Evolutionary conservation across 768 basidiomycete species (phyloP).

Genomic region (Trametes punicea): DNA sequence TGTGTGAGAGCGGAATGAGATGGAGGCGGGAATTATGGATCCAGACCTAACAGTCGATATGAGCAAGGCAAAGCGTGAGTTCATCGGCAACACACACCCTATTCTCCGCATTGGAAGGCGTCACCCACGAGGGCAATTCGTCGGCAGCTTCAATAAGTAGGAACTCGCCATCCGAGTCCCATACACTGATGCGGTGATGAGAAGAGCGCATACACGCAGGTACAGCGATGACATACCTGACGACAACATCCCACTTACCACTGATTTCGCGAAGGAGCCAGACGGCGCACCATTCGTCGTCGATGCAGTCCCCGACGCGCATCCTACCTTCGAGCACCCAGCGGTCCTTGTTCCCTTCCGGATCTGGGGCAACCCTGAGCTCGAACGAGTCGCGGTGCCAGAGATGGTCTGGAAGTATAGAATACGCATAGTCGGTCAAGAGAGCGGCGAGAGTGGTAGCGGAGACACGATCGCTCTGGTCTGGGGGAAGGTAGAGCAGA

Average conservation of each 20-base stretch:
- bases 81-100: conserved; percentile 58
- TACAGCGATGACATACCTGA: conserved; percentile 53
- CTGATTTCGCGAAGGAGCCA: conserved; percentile 84
- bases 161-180: conserved; percentile 94
- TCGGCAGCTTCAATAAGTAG: conserved; percentile 96
- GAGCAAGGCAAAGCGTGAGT: not conserved
- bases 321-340: conserved; percentile 77
- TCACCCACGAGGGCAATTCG: conserved; percentile 83
- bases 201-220: not conserved
- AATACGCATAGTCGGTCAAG: conserved; percentile 54
- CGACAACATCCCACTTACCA: conserved; percentile 72
- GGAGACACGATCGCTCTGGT: conserved; percentile 54
- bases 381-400: conserved; percentile 88
- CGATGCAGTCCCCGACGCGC: conserved; percentile 94
- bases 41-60: conserved; percentile 70
- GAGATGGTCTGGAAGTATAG: conserved; percentile 56
- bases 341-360: conserved; percentile 35
- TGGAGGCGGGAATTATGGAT: conserved; percentile 80
- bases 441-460: conserved; percentile 65
- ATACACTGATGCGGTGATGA: conserved; percentile 43
- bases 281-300: conserved; percentile 96
- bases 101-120: conserved; percentile 87
- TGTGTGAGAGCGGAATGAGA: conserved; percentile 76
- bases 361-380: conserved; percentile 57
- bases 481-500: conserved; percentile 57